Base-by-base conservation (phyloP, 2,329 filamentous ascomycete genomes). In the Exutisphaerella laricina region DNA sequence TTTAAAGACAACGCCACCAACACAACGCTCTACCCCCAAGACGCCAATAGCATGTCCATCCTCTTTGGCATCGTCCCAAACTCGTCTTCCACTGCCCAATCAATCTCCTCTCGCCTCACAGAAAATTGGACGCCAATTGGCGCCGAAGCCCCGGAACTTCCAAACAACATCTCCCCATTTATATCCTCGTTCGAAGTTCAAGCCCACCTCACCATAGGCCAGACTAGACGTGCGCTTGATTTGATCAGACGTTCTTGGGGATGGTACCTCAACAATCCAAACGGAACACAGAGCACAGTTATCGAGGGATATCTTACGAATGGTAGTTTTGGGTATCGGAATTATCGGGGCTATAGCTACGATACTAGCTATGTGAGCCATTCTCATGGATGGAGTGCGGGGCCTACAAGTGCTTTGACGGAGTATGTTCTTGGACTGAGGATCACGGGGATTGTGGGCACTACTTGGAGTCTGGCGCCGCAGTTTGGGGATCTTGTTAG, bases 261-360 rank as follows among this genome's bases (percentile, higher is more conserved):
- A n/a, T 65, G 64, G 51, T 65, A 68, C 54, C 60, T 69, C 12
- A 55, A 64, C 30, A 63, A 65, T 5, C 57, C 58, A 2, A 63
- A 65, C 9, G 66, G 69, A 50, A 70, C 68, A n/a, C 65, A 67
- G 48, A 61, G 55, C 22, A 70, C 68, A 3, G 63, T 70, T 17
- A 62, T 66, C 13, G 68, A 70, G 49, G 68, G 68, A 3, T 70
- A 67, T 46, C 51, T 59, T 6, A 57, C 62, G 5, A 62, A 69
- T 46, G 68, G 67, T 9, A 72, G 66, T 0, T 83, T 77, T 49
- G 74, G 71, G 2, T 83, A 82, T 54, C 35, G 55, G 9, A 56
- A 55, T 28, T 51, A 48, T 13, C 36, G 57, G 8, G 55, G 55
- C 2, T 60, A 60, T 29, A 33, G 39, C 25, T 58, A 61, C 34